Conservation (phyloP, 202 grass and related monocot species). For the Dendrocalamus latiflorus region DNA sequence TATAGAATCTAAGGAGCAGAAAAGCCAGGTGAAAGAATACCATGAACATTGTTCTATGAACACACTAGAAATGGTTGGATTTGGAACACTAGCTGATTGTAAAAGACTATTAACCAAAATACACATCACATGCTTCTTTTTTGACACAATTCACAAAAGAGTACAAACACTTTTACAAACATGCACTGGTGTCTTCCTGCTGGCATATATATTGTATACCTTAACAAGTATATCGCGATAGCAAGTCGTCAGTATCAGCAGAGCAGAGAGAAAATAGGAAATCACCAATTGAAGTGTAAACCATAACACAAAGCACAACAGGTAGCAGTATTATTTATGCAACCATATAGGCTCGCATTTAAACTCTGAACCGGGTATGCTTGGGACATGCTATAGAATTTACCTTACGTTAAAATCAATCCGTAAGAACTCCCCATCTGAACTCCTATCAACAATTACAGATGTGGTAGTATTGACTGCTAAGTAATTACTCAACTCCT, state of each 20-base stretch:
- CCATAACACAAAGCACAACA: background rate
- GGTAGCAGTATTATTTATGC: background rate
- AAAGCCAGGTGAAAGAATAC: background rate
- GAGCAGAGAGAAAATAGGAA: background rate
- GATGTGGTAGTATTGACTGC: conserved; percentile 76
- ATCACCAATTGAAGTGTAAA: background rate
- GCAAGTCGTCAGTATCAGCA: background rate
- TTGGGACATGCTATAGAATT: background rate
- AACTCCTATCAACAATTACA: conserved; percentile 94
- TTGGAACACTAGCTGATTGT: background rate
- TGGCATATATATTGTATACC: background rate
- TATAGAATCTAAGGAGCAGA: too few relatives aligned
- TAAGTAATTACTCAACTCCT: conserved; percentile 93
- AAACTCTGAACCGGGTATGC: background rate
- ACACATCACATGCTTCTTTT: background rate
- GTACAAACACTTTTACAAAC: background rate
- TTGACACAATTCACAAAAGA: background rate
- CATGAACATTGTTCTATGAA: background rate
- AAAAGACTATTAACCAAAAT: conserved; percentile 1
- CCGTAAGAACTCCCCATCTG: conserved; percentile 84
- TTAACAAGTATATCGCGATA: background rate
- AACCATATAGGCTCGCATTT: background rate
- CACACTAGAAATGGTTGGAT: background rate
- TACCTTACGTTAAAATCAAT: conserved; percentile 98
- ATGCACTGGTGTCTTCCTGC: background rate